Conservation (phyloP, 75 land plant species). For the Pinus taeda region DNA sequence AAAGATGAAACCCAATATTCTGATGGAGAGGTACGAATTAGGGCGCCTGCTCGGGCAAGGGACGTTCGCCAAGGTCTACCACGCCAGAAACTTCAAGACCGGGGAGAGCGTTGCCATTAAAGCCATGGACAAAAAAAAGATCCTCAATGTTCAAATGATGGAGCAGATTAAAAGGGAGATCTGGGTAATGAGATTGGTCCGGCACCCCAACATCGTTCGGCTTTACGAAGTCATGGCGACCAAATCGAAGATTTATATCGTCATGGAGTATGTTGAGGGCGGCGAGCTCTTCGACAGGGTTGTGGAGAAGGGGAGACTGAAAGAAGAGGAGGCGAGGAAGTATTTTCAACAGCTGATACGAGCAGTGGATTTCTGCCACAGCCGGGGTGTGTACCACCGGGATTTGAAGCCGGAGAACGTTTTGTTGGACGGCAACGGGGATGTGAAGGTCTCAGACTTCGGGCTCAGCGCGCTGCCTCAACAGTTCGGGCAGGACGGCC, state of each 20-base stretch:
- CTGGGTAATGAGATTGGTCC: constrained; percentile 34
- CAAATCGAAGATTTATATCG: constrained; percentile 22
- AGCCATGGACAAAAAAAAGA: constrained; percentile 19
- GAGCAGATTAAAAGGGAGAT: constrained; percentile 48
- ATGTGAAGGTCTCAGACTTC: too few relatives aligned
- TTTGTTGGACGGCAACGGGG: too few relatives aligned
- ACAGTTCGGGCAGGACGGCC: too few relatives aligned
- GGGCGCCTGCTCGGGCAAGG: constrained; percentile 30
- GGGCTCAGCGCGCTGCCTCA: too few relatives aligned
- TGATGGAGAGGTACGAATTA: constrained; percentile 16
- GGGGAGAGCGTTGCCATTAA: constrained; percentile 29
- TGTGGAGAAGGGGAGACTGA: too few relatives aligned
- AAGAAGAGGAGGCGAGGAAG: too few relatives aligned
- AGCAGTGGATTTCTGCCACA: too few relatives aligned
- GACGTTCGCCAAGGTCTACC: constrained; percentile 31
- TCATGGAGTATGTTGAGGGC: too few relatives aligned
- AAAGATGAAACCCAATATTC: constrained; percentile 4
- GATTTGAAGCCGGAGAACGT: too few relatives aligned
- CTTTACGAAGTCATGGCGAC: constrained; percentile 50
- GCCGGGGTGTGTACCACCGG: too few relatives aligned
- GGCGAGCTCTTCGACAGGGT: too few relatives aligned
- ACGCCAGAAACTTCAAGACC: constrained; percentile 9
- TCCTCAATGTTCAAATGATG: constrained; percentile 15
- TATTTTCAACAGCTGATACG: too few relatives aligned
- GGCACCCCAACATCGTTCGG: constrained; percentile 44